These are phyloP conservation scores for Knufia fluminis DNA, from an alignment of 2,329 filamentous ascomycete genomes.

Conservation along the genomic window DNA sequence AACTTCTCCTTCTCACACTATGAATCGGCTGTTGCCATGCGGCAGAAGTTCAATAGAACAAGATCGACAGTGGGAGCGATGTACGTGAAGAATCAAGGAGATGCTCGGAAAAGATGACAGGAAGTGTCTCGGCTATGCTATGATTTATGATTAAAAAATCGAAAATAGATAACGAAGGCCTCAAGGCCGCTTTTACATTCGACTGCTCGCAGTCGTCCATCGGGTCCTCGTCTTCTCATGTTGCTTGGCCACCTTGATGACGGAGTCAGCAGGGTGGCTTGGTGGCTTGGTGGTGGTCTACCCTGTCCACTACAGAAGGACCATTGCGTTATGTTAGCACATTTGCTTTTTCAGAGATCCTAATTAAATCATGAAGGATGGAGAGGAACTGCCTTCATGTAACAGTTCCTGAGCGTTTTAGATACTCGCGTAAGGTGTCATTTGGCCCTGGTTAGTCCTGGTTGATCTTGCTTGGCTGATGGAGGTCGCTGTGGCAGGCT, in stretches of 20 bases:
- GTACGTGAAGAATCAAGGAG: conserved; percentile 17
- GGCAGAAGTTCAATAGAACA: conserved; percentile 16
- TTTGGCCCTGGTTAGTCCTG: no score
- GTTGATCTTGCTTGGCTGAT: neutral
- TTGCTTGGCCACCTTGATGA: neutral
- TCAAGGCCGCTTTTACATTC: neutral
- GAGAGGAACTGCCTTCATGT: no score
- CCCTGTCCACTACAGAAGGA: neutral
- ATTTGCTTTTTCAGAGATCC: neutral
- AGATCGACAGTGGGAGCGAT: conserved; percentile 14
- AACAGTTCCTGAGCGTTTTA: no score
- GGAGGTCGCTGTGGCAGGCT: neutral
- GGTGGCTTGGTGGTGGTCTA: neutral
- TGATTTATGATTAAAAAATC: neutral
- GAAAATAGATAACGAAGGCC: neutral
- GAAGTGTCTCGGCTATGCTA: neutral
- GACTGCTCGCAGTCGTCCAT: no score
- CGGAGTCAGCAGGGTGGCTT: neutral
- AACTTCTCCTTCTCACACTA: conserved; percentile 21
- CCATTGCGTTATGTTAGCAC: neutral
- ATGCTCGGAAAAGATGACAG: neutral
- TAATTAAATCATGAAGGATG: no score
- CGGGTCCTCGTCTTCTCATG: no score
- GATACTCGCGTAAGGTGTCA: no score
- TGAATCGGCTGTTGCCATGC: conserved; percentile 13